phyloP scores from a whole-genome alignment of 2,329 filamentous ascomycete genomes.

The Ambrosiella xylebori region DNA sequence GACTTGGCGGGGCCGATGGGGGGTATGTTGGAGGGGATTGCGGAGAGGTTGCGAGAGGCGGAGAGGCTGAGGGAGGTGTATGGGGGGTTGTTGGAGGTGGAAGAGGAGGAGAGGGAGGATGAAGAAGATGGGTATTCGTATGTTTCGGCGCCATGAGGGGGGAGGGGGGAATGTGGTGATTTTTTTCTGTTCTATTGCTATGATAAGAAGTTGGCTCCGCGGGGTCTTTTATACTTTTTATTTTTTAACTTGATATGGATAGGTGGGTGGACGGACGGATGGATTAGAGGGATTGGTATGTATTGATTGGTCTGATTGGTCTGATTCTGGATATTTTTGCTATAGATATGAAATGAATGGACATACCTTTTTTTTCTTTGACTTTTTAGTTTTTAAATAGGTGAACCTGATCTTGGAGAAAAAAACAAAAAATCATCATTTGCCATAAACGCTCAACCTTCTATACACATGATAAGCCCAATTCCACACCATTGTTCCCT shows the following conservation, averaged over 20 bases:
- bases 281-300: not conserved
- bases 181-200: not conserved
- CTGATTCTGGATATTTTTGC: too few species aligned
- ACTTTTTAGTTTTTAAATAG: too few species aligned
- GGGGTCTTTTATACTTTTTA: not conserved
- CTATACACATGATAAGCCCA: too few species aligned
- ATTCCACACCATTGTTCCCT: too few species aligned
- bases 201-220: not conserved
- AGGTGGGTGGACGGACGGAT: not conserved
- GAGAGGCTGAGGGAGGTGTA: not conserved
- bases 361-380: too few species aligned
- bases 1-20: conserved; percentile 64
- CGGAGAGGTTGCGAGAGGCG: not conserved
- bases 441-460: too few species aligned
- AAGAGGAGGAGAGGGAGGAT: not conserved
- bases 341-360: too few species aligned
- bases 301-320: not conserved
- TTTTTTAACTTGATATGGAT: not conserved
- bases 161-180: not conserved
- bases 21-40: conserved; percentile 35
- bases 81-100: not conserved
- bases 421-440: too few species aligned
- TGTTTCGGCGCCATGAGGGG: not conserved
- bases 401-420: too few species aligned
- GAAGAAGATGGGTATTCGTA: not conserved